Conservation (phyloP, 306 rosid genomes). For the Trifolium pratense region DNA sequence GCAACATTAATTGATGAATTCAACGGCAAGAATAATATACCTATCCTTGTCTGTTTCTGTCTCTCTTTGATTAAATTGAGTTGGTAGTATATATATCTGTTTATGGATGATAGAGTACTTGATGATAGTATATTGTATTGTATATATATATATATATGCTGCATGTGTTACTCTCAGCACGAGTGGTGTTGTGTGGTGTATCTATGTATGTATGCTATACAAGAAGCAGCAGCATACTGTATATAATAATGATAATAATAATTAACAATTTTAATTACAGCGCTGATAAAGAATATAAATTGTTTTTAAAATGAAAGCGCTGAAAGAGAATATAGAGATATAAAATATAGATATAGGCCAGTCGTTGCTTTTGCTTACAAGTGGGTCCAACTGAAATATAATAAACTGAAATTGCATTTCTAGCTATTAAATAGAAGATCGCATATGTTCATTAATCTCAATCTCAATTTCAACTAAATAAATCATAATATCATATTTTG, state of each 20-base stretch:
- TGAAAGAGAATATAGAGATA: background rate
- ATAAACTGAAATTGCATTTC: background rate
- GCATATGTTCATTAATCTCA: constrained; percentile 18
- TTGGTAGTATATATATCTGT: background rate
- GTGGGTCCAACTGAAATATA: constrained; percentile 42
- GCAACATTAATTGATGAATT: background rate
- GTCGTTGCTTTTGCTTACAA: background rate
- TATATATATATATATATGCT: no score
- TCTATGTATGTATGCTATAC: constrained; percentile 5
- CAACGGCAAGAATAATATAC: constrained; percentile 35
- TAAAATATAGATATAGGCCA: background rate
- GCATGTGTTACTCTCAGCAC: constrained; percentile 37
- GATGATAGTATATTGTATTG: background rate
- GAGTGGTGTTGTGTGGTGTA: background rate
- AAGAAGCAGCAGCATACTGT: constrained; percentile 35
- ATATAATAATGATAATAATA: background rate
- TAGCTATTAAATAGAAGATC: constrained; percentile 26
- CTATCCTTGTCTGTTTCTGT: constrained; percentile 41
- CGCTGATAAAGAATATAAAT: background rate
- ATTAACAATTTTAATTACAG: background rate
- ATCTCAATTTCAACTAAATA: background rate
- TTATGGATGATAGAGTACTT: background rate
- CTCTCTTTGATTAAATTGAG: constrained; percentile 9
- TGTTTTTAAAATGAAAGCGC: background rate
- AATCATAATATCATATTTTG: no score